Percentiles rank a stretch among this genome's conserved stretches.
Conservation (phyloP, 225 moss, liverwort and hornwort genomes). For the Climacium dendroides region DNA sequence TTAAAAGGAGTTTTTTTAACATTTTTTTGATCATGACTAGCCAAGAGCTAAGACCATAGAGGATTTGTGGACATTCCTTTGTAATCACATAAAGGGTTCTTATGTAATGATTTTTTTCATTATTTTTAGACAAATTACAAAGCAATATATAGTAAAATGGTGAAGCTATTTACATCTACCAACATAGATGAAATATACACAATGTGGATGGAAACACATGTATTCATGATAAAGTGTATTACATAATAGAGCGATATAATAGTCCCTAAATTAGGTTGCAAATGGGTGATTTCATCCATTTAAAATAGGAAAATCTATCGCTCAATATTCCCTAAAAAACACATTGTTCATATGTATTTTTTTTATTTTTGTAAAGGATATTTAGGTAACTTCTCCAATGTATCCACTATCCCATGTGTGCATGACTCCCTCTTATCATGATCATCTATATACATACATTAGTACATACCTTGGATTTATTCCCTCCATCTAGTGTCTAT, state of each 20-base stretch:
- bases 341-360: fast-evolving
- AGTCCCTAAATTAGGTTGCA: not conserved
- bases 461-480: not conserved
- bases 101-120: not conserved
- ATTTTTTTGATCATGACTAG: not conserved
- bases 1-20: not conserved
- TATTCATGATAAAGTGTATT: not conserved
- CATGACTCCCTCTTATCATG: not conserved
- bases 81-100: not conserved
- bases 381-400: not conserved
- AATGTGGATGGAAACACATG: fast-evolving
- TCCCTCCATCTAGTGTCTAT: fast-evolving
- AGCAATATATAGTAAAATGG: not conserved
- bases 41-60: not conserved
- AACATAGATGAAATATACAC: fast-evolving
- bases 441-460: not conserved
- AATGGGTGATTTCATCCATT: not conserved
- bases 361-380: not conserved
- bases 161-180: not conserved
- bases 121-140: fast-evolving
- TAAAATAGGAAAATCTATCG: fast-evolving
- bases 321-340: not conserved
- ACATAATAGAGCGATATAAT: fast-evolving
- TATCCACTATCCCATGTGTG: not conserved
- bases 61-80: not conserved